phyloP scores from a whole-genome alignment of 2,329 filamentous ascomycete genomes.

The Trichoderma lentiforme region DNA sequence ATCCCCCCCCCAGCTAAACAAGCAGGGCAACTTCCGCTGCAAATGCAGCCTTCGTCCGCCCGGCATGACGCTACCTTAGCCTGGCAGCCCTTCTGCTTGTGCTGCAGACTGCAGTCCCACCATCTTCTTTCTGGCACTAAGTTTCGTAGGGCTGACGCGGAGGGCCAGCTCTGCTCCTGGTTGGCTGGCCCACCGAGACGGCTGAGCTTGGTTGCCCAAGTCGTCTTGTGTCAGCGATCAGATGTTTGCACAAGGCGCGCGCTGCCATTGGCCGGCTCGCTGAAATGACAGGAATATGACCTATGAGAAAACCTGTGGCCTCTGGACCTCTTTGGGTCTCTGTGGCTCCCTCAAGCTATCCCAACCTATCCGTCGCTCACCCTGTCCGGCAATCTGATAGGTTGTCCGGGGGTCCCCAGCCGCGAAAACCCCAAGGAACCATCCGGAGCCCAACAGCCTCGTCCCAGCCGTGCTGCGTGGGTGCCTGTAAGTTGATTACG shows the following conservation, averaged over 20 bases:
- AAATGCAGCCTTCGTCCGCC: conserved; percentile 2
- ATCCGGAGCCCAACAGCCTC: conserved; percentile 9
- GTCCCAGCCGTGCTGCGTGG: not conserved
- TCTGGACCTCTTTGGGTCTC: not conserved
- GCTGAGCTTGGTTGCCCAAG: conserved; percentile 17
- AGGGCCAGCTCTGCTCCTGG: conserved; percentile 19
- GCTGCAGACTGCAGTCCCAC: conserved; percentile 14
- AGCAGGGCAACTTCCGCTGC: not conserved
- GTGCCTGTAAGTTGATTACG: not conserved
- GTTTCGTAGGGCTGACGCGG: conserved; percentile 26
- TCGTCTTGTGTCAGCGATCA: conserved; percentile 11
- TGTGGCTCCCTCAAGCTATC: conserved; percentile 8
- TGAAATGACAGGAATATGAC: conserved; percentile 16
- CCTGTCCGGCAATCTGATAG: conserved; percentile 12
- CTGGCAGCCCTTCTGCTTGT: not conserved
- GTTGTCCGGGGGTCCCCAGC: not conserved
- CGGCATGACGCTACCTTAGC: conserved; percentile 6
- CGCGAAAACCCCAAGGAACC: not conserved
- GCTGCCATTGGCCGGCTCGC: conserved; percentile 6
- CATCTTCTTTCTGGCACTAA: conserved; percentile 20
- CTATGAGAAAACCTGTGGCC: conserved; percentile 1
- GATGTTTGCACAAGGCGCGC: conserved; percentile 13
- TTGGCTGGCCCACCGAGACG: conserved; percentile 20
- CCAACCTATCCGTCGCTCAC: not conserved
- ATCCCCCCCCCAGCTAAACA: too few relatives aligned